phyloP scores from a whole-genome alignment of 257 asterid genomes.

The Solanum pennellii region DNA sequence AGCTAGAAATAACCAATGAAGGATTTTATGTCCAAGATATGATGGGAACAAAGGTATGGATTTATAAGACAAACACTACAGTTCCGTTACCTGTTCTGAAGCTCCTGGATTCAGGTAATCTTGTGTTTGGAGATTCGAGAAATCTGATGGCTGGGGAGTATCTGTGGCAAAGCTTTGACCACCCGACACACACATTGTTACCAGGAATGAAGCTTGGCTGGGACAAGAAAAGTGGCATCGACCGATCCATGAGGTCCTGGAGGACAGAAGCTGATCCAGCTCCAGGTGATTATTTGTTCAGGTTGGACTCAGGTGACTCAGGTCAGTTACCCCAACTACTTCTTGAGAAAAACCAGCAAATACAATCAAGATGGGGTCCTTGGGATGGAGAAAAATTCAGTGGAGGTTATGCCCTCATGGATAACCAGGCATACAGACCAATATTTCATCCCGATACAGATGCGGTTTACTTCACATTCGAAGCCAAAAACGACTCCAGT shows the following conservation, averaged over 20 bases:
- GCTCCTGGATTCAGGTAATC: slow-evolving; percentile 37
- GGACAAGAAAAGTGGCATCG: slow-evolving; percentile 8
- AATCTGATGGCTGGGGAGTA: neutral
- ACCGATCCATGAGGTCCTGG: slow-evolving; percentile 32
- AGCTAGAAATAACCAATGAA: neutral
- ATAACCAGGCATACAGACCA: slow-evolving; percentile 4
- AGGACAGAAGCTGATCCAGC: slow-evolving; percentile 17
- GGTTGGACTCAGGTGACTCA: slow-evolving; percentile 10
- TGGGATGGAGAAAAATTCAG: slow-evolving; percentile 29
- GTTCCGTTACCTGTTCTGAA: slow-evolving; percentile 2
- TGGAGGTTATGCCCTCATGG: slow-evolving; percentile 5
- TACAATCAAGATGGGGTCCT: slow-evolving; percentile 32
- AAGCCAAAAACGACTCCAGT: slow-evolving; percentile 10
- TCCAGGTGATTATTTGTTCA: slow-evolving; percentile 22
- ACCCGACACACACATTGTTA: slow-evolving; percentile 29
- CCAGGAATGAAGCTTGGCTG: slow-evolving; percentile 54
- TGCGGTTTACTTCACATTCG: slow-evolving; percentile 16
- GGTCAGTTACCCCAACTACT: neutral
- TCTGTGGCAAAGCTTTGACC: slow-evolving; percentile 42
- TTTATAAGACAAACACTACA: neutral
- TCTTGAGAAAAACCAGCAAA: slow-evolving; percentile 20
- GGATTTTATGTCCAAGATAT: slow-evolving; percentile 10
- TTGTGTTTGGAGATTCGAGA: slow-evolving; percentile 1
- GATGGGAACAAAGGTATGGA: neutral
- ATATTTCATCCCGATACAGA: neutral